phyloP scores from a whole-genome alignment of 1,284 basidiomycete genomes.

The Melampsora americana region DNA sequence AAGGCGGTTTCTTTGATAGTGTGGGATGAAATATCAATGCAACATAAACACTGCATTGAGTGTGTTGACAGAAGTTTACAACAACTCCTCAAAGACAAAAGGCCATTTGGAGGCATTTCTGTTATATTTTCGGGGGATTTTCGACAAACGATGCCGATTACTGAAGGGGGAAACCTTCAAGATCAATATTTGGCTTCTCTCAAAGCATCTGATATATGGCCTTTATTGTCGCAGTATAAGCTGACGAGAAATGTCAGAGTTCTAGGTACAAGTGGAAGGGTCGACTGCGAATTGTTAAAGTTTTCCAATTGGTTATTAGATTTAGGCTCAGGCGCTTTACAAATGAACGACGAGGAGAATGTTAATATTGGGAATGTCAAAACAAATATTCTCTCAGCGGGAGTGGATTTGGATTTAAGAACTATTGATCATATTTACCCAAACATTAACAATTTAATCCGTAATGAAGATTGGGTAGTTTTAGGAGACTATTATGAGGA shows the following conservation, averaged over 20 bases:
- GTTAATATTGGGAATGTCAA: too few species aligned
- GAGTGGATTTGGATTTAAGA: too few species aligned
- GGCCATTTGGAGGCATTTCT: slow-evolving; percentile 1
- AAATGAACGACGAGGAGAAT: too few species aligned
- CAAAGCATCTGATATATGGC: background rate
- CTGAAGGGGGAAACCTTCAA: background rate
- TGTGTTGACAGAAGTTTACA: slow-evolving; percentile 19
- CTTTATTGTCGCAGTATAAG: too few species aligned
- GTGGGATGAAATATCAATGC: slow-evolving; percentile 35
- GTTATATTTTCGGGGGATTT: slow-evolving; percentile 14
- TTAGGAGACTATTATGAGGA: background rate
- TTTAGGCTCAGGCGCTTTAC: too few species aligned
- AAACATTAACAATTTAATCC: background rate
- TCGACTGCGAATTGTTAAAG: too few species aligned
- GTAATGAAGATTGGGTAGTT: background rate
- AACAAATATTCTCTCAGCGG: too few species aligned
- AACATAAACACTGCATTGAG: slow-evolving; percentile 18
- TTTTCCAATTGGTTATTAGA: too few species aligned
- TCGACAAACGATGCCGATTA: slow-evolving; percentile 9
- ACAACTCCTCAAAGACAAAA: background rate
- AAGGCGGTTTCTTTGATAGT: background rate
- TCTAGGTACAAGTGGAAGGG: too few species aligned
- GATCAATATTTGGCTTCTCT: background rate
- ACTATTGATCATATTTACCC: background rate
- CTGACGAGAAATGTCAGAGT: too few species aligned